A percentile compares a stretch with the other conserved stretches of the same genome.
Evolutionary conservation across 2,329 filamentous ascomycete species (phyloP).

Genomic region (Lasiodiplodia theobromae): DNA sequence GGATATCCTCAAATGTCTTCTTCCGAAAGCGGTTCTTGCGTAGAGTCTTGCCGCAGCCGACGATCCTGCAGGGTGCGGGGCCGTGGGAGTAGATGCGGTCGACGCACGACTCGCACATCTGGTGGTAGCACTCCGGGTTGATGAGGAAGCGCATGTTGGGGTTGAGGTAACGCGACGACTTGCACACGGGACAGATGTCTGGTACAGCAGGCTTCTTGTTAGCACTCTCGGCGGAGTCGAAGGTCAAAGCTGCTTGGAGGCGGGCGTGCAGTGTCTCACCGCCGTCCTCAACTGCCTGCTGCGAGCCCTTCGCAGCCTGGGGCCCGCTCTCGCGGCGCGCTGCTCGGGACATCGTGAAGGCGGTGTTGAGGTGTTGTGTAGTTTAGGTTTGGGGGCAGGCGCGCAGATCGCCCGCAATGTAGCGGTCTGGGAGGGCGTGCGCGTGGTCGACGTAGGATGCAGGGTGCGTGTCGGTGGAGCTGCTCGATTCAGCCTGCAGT

Average conservation of each 20-base stretch:
- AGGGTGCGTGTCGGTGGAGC: constrained; percentile 25
- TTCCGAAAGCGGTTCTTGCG: constrained; percentile 83
- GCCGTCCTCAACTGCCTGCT: constrained; percentile 41
- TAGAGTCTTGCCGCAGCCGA: constrained; percentile 84
- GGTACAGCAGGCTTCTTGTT: constrained; percentile 31
- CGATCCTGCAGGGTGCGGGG: constrained; percentile 90
- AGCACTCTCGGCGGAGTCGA: constrained; percentile 16
- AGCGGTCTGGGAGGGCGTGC: constrained; percentile 22
- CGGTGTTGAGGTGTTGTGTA: constrained; percentile 30
- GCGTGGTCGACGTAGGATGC: constrained; percentile 18
- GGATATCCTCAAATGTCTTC: constrained; percentile 88
- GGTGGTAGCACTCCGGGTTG: constrained; percentile 98
- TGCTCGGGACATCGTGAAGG: constrained; percentile 43
- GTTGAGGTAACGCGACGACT: constrained; percentile 94
- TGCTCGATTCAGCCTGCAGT: constrained; percentile 15
- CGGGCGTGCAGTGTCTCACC: constrained; percentile 40
- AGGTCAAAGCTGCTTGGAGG: constrained; percentile 33
- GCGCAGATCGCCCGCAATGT: constrained; percentile 21
- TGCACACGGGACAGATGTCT: constrained; percentile 97
- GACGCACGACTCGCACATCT: constrained; percentile 97
- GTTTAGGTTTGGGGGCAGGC: constrained; percentile 4
- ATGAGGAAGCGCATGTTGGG: constrained; percentile 93
- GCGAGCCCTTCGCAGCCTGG: constrained; percentile 37
- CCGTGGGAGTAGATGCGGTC: constrained; percentile 92
- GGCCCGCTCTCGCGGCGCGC: constrained; percentile 39